Evolutionary conservation across 164 flowering plant genomes (phyloP), one percentile per base, ranked within the genome.

Genomic region (Pachysandra terminalis): DNA sequence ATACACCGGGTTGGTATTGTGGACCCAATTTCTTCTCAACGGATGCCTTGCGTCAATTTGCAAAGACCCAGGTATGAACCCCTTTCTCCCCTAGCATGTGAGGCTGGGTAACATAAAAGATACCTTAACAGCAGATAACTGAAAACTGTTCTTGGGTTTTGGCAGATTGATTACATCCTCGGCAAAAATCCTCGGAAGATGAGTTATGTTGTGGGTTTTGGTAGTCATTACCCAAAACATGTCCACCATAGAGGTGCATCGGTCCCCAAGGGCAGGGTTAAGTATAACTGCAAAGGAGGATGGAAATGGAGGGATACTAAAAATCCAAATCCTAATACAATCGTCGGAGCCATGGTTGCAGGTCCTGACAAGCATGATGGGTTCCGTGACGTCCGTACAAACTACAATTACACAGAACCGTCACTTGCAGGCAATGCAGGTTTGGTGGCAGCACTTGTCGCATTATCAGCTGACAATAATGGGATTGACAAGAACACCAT

Each of bases 1-100:
- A 91, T 72, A 94, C 98, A 24, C 97, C 98, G n/a, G 98, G 98
- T 52, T 94, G 98, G 98, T 86, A 90, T 69, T 94, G 98, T 84
- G 98, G 98, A 49, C 98, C 97, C 52, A 86, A 80, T 73, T 94
- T 94, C 83, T 94, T 77, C 78, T 78, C 93, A 9, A 83, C 86
- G 24, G 79, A 84, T 19, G 84, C 82, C 56, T 78, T 94, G 72
- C 93, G 95, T 3, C 80, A 85, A n/a, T 94, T 94, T 76, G 98
- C 98, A 22, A 75, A 74, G 74, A 91, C 95, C 19, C 97, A 94
- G 97, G 98, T 94, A 77, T 9, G 61, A 9, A 12, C 27, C 41
- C 35, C 37, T 3, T 45, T 55, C 54, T 35, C 14, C 1, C 24
- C 9, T 14, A n/a, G 62, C 9, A 19, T 21, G 41, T 23, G 19